phyloP scores from a whole-genome alignment of 176 grass and related monocot species.

The Zizania latifolia region DNA sequence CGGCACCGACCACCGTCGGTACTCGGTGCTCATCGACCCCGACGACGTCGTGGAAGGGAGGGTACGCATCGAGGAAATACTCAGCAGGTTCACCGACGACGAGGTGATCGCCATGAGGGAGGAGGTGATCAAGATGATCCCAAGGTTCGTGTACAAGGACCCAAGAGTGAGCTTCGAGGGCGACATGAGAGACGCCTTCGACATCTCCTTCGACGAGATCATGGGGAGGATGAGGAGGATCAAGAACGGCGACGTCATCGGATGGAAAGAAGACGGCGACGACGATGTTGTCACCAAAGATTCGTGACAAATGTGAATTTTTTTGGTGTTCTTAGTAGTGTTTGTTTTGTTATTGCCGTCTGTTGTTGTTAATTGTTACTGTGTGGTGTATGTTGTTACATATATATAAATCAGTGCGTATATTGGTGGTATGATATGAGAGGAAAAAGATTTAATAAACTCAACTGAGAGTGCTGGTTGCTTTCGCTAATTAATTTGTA shows the following conservation, averaged over 20 bases:
- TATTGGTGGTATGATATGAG: neutral
- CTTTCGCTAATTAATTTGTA: neutral
- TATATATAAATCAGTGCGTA: neutral
- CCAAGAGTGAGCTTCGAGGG: constrained; percentile 29
- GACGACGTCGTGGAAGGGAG: constrained; percentile 45
- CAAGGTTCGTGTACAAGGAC: constrained; percentile 58
- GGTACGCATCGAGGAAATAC: constrained; percentile 51
- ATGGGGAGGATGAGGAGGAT: constrained; percentile 49
- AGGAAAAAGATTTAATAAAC: neutral
- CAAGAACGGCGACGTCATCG: constrained; percentile 22
- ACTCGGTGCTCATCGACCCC: constrained; percentile 44
- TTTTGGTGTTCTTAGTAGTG: neutral
- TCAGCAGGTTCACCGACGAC: constrained; percentile 41
- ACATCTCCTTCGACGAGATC: constrained; percentile 39
- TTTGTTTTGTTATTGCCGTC: neutral
- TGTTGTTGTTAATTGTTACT: neutral
- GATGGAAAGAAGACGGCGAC: neutral
- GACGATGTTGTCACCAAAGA: neutral
- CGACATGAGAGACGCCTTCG: constrained; percentile 52
- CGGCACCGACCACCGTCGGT: neutral
- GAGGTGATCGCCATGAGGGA: constrained; percentile 56
- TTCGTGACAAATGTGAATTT: neutral
- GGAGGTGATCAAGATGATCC: constrained; percentile 63
- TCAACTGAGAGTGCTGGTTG: neutral
- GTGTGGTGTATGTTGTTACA: neutral